Evolutionary conservation across 345 rosid genomes (phyloP), one percentile per base, ranked within the genome.

Genomic region (Citrus cavaleriei): DNA sequence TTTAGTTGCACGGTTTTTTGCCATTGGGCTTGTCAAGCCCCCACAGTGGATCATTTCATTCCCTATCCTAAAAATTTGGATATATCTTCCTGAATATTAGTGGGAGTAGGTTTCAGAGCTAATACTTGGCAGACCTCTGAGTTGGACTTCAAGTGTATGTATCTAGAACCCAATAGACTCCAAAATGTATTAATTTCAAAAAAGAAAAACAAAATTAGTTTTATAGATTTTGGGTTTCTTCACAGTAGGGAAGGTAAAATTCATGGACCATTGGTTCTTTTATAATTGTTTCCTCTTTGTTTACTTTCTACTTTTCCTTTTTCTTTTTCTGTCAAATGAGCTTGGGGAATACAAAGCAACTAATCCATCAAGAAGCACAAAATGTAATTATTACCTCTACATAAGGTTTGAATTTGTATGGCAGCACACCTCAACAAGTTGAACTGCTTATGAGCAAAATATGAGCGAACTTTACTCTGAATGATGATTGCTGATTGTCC

Each of bases 401-500:
- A 89, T 55, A 85, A 82, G 80, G 98, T 88, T 88, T 96, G 99
- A 70, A 94, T 78, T 77, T 71, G 79, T 82, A 82, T 81, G 68
- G 94, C 88, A 80, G 93, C 89, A 9, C 66, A 84, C 82, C 82
- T 83, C 79, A 96, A 81, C 84, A 84, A 62, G 61, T 82, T 66
- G 84, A 86, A 96, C 72, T 60, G 85, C 86, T 86, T 89, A 49
- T 85, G 93, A 70, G 83, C 75, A 68, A 82, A 86, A 86, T 93
- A 89, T 25, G 90, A 81, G 30, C 84, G 92, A 66, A 87, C 87
- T 87, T 89, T 94, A 66, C 95, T 91, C 87, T 94, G 98, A 71
- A 96, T 91, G 63, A 89, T 85, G 81, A 83, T 86, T 30, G 98
- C 99, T 25, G 98, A 91, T 78, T 86, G 86, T 77, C 97, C 95